Evolutionary conservation across 2,329 filamentous ascomycete genomes (phyloP).

Genomic region (Xylaria sp.): DNA sequence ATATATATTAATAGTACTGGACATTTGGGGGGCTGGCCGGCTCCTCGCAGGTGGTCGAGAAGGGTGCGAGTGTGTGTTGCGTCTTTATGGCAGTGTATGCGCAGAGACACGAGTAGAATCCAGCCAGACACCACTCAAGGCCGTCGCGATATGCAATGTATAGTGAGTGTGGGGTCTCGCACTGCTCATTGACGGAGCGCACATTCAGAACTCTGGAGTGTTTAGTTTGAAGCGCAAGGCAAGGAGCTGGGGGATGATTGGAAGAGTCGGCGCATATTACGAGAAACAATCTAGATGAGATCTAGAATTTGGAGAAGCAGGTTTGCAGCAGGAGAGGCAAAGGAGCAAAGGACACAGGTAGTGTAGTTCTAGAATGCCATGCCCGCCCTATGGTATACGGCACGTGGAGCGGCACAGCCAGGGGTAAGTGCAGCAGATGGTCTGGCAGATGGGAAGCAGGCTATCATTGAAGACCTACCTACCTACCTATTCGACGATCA

Average conservation of each 20-base stretch:
- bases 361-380: conserved; percentile 4
- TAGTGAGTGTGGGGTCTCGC: conserved; percentile 19
- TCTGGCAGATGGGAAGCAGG: conserved; percentile 13
- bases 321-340: conserved; percentile 10
- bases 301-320: conserved; percentile 15
- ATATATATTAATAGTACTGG: conserved; percentile 31
- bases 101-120: conserved; percentile 17
- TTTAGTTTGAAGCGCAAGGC: conserved; percentile 12
- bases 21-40: conserved; percentile 27
- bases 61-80: conserved; percentile 19
- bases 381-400: conserved; percentile 14
- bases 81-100: conserved; percentile 18
- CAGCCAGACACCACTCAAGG: conserved; percentile 19
- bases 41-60: conserved; percentile 21
- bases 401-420: conserved; percentile 18
- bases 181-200: conserved; percentile 24
- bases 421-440: conserved; percentile 15
- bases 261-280: conserved; percentile 25
- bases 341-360: neutral
- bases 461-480: conserved; percentile 3
- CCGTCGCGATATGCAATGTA: conserved; percentile 22
- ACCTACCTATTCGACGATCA: conserved; percentile 8
- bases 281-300: conserved; percentile 13
- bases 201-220: conserved; percentile 22
- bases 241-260: conserved; percentile 19